Base-by-base conservation (phyloP, 176 grass and related monocot species). In the Musa troglodytarum region DNA sequence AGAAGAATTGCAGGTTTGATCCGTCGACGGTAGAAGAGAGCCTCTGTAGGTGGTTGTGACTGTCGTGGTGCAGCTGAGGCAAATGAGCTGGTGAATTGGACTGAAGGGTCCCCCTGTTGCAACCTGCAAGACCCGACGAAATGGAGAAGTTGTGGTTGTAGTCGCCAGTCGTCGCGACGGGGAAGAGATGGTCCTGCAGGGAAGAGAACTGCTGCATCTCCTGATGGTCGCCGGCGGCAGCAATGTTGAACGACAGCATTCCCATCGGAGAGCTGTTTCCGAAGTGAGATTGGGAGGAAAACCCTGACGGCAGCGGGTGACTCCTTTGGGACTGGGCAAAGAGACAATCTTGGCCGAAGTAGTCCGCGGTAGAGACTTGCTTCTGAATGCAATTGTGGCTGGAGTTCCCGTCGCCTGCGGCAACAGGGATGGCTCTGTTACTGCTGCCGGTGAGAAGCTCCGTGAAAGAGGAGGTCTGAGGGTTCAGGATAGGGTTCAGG, bases 71-170 rank as follows among this genome's bases (percentile, higher is more conserved):
- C 21, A 69, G 76, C 16, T 78, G 76, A 80, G 78, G 69, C 78
- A 80, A 80, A 49, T 73, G 78, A 73, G 69, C 59, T 53, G 68
- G 78, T 53, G 78, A 80, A 80, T 80, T 80, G 78, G 78, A 80
- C 78, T 80, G 78, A 80, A 80, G 78, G 78, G 78, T 80, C 78
- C 78, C 78, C 78, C 78, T 80, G 34, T 28, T 80, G 56, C 73
- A 65, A 80, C 78, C 78, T 50, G 69, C 78, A 80, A 80, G 69
- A 72, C 68, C 69, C 16, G 78, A 34, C 51, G 78, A 73, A 50
- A 64, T 73, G 22, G 78, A 53, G 55, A 80, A 80, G 43, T 80
- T 80, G 50, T 65, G 68, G 58, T 80, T 73, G 50, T 73, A 80
- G 69, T 80, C 66, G 24, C 63, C 65, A 13, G 74, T 22, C 20